These are phyloP conservation scores for Capsaspora owczarzaki DNA, from an alignment of 78 protist species.

Conservation along the genomic window DNA sequence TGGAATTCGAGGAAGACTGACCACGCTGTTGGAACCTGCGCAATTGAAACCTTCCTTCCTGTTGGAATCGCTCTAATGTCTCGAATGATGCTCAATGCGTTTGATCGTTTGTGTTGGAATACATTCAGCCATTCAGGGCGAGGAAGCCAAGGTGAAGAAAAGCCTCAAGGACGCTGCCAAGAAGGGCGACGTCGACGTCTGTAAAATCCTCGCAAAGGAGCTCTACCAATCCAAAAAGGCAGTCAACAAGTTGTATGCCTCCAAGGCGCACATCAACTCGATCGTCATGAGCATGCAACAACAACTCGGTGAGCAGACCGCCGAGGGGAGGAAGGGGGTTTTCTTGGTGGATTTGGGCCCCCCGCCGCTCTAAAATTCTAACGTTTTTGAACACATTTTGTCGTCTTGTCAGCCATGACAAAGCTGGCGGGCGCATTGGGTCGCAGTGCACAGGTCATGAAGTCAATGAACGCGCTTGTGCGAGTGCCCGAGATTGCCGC, in stretches of 20 bases:
- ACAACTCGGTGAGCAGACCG: neutral
- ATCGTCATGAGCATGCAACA: neutral
- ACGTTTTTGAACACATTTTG: neutral
- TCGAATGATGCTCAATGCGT: no score
- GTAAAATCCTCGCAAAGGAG: neutral
- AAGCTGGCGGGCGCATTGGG: neutral
- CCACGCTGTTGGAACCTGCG: neutral
- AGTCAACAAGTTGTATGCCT: neutral
- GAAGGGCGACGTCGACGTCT: neutral
- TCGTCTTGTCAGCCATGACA: neutral
- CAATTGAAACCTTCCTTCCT: no score
- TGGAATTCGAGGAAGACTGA: neutral
- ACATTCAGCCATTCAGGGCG: neutral
- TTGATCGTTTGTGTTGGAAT: no score
- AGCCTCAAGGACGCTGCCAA: neutral
- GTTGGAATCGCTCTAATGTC: no score
- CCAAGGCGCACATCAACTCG: slow-evolving; percentile 6
- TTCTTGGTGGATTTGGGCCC: no score
- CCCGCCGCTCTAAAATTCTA: neutral
- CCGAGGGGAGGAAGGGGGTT: no score
- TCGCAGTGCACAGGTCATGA: neutral
- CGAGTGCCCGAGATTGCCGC: neutral
- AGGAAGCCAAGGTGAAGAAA: neutral
- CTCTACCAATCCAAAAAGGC: neutral
- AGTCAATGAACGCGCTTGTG: neutral